phyloP scores from a whole-genome alignment of 2,329 filamentous ascomycete genomes.

The Colletotrichum sp. region DNA sequence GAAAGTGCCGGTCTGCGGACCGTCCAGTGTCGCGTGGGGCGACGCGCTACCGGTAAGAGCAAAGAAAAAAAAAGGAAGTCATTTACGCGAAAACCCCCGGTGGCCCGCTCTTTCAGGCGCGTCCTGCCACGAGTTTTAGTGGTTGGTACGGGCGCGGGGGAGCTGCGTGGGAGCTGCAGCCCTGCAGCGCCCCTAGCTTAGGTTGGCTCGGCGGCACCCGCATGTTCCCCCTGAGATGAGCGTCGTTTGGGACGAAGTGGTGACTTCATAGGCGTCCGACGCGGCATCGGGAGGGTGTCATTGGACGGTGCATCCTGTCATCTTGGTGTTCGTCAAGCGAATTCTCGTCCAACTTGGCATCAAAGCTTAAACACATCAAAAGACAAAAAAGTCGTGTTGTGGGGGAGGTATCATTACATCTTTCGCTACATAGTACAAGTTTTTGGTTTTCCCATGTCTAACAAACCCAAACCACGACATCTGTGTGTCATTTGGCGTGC shows the following conservation, averaged over 20 bases:
- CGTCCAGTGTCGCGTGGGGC: background rate
- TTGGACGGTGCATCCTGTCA: conserved; percentile 1
- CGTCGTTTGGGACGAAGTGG: background rate
- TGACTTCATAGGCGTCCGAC: background rate
- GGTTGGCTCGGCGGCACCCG: background rate
- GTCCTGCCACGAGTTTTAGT: conserved; percentile 3
- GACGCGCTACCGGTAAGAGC: conserved; percentile 4
- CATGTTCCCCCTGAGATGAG: background rate
- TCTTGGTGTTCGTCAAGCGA: background rate
- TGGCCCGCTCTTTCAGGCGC: conserved; percentile 6
- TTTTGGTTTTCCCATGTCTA: conserved; percentile 12
- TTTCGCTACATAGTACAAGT: conserved; percentile 7
- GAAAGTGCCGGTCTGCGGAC: conserved; percentile 6
- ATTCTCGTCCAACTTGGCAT: background rate
- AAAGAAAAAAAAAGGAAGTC: background rate
- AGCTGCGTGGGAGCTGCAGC: conserved; percentile 10
- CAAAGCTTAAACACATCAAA: background rate
- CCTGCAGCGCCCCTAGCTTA: background rate
- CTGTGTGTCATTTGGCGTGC: background rate
- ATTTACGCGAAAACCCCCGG: conserved; percentile 4
- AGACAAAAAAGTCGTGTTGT: background rate
- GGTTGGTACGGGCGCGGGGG: background rate
- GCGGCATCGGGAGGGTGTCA: background rate
- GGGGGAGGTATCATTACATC: conserved; percentile 15
- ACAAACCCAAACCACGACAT: background rate